Base-by-base conservation (phyloP, 148 eudicot species). In the Amaranthus cruentus region DNA sequence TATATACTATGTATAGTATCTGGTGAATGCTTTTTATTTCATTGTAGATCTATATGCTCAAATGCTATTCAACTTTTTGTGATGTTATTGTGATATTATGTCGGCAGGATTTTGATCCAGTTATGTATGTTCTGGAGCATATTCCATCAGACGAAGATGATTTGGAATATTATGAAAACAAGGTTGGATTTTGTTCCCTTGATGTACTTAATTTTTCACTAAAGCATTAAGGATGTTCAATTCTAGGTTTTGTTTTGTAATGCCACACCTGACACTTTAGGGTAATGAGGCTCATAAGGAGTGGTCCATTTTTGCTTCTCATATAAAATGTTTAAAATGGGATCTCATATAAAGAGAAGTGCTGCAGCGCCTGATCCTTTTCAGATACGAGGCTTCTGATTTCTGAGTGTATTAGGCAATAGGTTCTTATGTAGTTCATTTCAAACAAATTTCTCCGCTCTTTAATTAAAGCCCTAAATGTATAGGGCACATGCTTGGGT, bases 71-170 rank as follows among this genome's bases (percentile, higher is more conserved):
- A 56, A 55, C 48, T 62, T 79, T 2, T 54, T 76, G 69, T 66
- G 83, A 48, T 57, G 70, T 50, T 68, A 21, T 69, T 70, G 14
- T 55, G 63, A 11, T 47, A 64, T 50, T 59, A 6, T 72, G 50
- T 72, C 43, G 75, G 64, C 85, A 94, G 98, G 87, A 86, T 14
- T 95, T 95, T 85, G 98, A 95, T 84, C 91, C 98, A 14, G 83
- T 95, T 21, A 82, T 84, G 77, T 80, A 91, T 73, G 75, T 85
- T 62, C 70, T 95, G 53, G 85, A 86, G 76, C 84, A 87, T 76
- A 79, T 86, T 66, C 97, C 96, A 49, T 66, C 83, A 9, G 97
- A 91, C 68, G 97, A 89, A 79, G 84, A 79, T 78, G 97, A 89
- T 67, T 44, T 83, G 69, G 88, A 88, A 71, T 88, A 90, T 70